These are phyloP conservation scores for Colletotrichum sp. DNA, from an alignment of 2,329 filamentous ascomycete genomes.

Conservation along the genomic window DNA sequence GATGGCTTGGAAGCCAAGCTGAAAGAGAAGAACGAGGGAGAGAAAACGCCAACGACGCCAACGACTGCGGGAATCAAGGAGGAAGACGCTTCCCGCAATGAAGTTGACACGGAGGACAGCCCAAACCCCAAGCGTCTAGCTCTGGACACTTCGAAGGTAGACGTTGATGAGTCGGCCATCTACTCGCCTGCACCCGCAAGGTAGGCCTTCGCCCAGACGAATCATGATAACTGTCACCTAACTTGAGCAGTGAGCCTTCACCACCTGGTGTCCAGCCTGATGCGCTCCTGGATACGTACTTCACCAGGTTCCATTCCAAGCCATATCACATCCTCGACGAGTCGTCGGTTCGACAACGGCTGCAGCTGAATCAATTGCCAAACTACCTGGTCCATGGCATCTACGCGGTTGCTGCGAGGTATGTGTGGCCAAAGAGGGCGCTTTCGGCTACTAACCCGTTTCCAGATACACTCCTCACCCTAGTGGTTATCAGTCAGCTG, in stretches of 20 bases:
- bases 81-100: constrained; percentile 27
- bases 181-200: constrained; percentile 47
- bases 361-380: constrained; percentile 72
- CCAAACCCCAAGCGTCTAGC: constrained; percentile 45
- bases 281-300: constrained; percentile 77
- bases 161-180: constrained; percentile 40
- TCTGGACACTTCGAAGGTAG: constrained; percentile 36
- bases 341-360: constrained; percentile 71
- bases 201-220: constrained; percentile 28
- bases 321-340: constrained; percentile 85
- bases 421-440: constrained; percentile 22
- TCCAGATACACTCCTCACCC: constrained; percentile 73
- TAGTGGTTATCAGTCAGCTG: constrained; percentile 69
- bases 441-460: constrained; percentile 19
- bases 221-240: neutral
- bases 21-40: constrained; percentile 65
- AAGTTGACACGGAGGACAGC: constrained; percentile 37
- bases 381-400: constrained; percentile 59
- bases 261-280: constrained; percentile 58
- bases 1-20: constrained; percentile 84
- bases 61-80: constrained; percentile 23
- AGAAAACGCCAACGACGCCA: constrained; percentile 27
- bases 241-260: constrained; percentile 46
- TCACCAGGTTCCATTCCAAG: constrained; percentile 79
- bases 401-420: constrained; percentile 69